Base-by-base conservation (phyloP, 2,329 filamentous ascomycete species). In the Venturia effusa region DNA sequence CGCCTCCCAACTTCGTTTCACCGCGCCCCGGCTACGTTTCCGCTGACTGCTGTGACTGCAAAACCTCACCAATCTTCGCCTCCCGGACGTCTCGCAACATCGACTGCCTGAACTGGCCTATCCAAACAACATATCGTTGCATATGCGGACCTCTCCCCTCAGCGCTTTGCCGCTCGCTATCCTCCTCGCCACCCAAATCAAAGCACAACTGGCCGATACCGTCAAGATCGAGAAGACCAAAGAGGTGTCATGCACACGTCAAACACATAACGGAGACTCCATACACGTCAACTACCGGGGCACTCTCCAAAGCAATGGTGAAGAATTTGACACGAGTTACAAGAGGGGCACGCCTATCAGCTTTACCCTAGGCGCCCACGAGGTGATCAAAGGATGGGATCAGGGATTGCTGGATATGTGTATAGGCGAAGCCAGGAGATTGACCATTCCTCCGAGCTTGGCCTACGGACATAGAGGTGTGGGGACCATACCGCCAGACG, bases 331-430 rank as follows among this genome's bases (percentile, higher is more conserved):
- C 77, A 85, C 90, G 67, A 84, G 80, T 76, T 95, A 95, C 77
- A 86, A 92, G 69, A 85, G 92, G 54, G 85, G 86, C 41, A 24
- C 22, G 15, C 93, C 94, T 6, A 85, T 99, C 72, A 79, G 74
- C 66, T 97, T 99, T 78, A 85, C 80, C 67, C 79, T 99, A 39
- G 94, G 94, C 41, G 78, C 78, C 30, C 90, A 91, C 55, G 84
- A 88, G 74, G 94, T 97, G 61, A 99, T 99, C 74, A 87, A 89
- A 79, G 93, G 93, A 72, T 97, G 92, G 93, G 93, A 97, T 71
- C 77, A 95, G 73, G 93, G 93, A 61, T 83, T 97, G 45, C 70
- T 94, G 63, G 90, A 90, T 72, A 97, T 97, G 92, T 97, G 94
- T 77, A 88, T 95, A 70, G 93, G 94, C 67, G 93, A 97, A 81